Evolutionary conservation across 1,284 basidiomycete genomes (phyloP).

Genomic region (Fomitiporia mediterranea): DNA sequence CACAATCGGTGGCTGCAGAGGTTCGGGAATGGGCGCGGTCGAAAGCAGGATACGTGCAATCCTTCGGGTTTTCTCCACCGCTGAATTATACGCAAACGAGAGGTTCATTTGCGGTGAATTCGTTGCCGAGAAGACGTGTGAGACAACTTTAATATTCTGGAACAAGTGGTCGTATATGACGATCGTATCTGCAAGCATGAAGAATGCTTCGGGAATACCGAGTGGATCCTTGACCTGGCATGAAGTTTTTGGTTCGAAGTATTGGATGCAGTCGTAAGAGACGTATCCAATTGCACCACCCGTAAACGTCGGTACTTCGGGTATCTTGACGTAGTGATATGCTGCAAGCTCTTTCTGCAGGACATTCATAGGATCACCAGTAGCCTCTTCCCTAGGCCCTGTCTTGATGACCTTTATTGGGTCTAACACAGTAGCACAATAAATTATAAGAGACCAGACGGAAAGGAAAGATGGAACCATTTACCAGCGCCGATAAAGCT

Average conservation of each 20-base stretch:
- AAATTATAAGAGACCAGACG: not conserved
- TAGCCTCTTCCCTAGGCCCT: constrained; percentile 77
- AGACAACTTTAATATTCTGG: constrained; percentile 92
- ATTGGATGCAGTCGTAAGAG: constrained; percentile 91
- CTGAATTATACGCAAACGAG: constrained; percentile 77
- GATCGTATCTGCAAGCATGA: constrained; percentile 95
- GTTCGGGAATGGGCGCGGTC: constrained; percentile 50
- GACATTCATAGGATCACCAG: constrained; percentile 83
- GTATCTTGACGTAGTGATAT: constrained; percentile 89
- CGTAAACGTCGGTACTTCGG: constrained; percentile 91
- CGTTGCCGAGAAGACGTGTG: constrained; percentile 83
- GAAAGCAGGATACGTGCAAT: constrained; percentile 65
- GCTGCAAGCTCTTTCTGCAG: constrained; percentile 85
- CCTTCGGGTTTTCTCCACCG: constrained; percentile 71
- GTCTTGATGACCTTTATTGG: constrained; percentile 90
- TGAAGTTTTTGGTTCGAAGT: constrained; percentile 94
- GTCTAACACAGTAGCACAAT: constrained; percentile 43
- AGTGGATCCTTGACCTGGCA: constrained; percentile 70
- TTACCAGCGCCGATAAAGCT: constrained; percentile 93
- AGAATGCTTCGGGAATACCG: constrained; percentile 89
- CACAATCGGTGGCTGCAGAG: constrained; percentile 62
- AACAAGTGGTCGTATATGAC: constrained; percentile 97
- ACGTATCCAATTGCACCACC: constrained; percentile 99
- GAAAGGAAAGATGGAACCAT: constrained; percentile 29
- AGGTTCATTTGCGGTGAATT: constrained; percentile 59